Conservation (phyloP, 2,329 filamentous ascomycete genomes). For the Mariannaea elegans region DNA sequence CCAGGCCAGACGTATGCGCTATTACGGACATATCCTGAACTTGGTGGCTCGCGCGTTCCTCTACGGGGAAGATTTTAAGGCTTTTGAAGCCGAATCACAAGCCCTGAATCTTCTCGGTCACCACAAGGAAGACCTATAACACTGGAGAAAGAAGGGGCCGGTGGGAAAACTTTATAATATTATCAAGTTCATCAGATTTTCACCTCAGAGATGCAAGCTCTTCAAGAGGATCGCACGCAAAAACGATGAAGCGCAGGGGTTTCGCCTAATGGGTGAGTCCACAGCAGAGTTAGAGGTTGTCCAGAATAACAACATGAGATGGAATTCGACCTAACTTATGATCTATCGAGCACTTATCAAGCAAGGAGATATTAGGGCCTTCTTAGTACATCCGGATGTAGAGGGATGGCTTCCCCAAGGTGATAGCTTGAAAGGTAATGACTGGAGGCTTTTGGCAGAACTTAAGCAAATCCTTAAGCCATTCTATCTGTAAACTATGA, state of each 20-base stretch:
- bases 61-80: too few relatives aligned
- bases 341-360: slow-evolving; percentile 5
- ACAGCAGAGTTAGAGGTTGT: neutral
- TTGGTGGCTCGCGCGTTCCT: too few relatives aligned
- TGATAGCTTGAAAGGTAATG: neutral
- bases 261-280: neutral
- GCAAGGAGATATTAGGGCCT: slow-evolving; percentile 9
- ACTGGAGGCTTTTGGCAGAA: neutral
- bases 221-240: too few relatives aligned
- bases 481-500: neutral
- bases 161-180: neutral
- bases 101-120: too few relatives aligned
- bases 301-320: too few relatives aligned
- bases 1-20: too few relatives aligned
- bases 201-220: neutral
- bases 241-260: neutral
- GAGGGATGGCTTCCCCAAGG: neutral
- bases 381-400: neutral
- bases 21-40: too few relatives aligned
- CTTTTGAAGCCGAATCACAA: too few relatives aligned
- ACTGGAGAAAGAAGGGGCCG: neutral
- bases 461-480: neutral
- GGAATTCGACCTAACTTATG: slow-evolving; percentile 6
- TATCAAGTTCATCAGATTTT: neutral
- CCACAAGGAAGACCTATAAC: too few relatives aligned